phyloP scores from a whole-genome alignment of 1,284 basidiomycete species.

The Puccinia hordei region DNA sequence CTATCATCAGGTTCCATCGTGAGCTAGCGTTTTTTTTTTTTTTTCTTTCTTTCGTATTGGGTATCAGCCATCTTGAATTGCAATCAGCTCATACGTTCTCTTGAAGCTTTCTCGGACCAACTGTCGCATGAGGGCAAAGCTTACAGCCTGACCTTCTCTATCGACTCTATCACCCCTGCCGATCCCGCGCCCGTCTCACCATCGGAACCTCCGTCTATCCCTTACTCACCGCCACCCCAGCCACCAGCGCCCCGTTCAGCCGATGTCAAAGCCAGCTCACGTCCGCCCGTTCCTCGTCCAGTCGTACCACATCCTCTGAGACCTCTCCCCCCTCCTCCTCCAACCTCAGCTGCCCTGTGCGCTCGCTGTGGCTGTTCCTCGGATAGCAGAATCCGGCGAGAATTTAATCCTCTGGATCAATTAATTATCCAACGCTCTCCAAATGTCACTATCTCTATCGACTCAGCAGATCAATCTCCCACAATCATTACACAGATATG shows the following conservation, averaged over 20 bases:
- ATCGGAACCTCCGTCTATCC: background rate
- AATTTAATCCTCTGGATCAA: constrained; percentile 23
- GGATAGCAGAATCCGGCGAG: background rate
- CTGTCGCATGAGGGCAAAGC: background rate
- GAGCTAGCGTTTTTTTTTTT: background rate
- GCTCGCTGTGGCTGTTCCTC: constrained; percentile 35
- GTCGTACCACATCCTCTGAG: constrained; percentile 24
- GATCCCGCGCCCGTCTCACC: background rate
- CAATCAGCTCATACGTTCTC: background rate
- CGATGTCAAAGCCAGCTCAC: background rate
- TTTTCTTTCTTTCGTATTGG: too few relatives aligned
- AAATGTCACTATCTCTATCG: constrained; percentile 13
- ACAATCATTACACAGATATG: constrained; percentile 22
- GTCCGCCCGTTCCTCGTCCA: background rate
- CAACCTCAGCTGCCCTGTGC: constrained; percentile 16
- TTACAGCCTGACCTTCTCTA: constrained; percentile 8
- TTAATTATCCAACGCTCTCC: constrained; percentile 18
- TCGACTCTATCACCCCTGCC: background rate
- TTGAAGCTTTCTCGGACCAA: background rate
- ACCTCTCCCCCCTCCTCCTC: constrained; percentile 23
- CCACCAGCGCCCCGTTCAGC: background rate
- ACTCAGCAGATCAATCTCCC: background rate
- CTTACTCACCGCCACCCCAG: background rate
- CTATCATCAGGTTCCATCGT: constrained; percentile 10
- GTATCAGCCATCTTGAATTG: background rate